phyloP scores from a whole-genome alignment of 2,329 filamentous ascomycete species.

The Colletotrichum musicola region DNA sequence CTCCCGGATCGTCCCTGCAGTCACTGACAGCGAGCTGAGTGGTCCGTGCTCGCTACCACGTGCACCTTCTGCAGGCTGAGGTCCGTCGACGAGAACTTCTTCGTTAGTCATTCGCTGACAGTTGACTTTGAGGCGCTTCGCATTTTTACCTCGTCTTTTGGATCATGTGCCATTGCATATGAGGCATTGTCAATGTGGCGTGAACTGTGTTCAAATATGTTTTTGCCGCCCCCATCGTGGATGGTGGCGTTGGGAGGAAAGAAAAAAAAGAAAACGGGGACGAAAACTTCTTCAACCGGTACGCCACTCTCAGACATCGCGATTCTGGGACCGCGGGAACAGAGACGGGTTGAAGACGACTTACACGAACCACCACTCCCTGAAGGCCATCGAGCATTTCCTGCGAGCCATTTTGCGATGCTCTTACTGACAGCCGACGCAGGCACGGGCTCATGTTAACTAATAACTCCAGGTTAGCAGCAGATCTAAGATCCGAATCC shows the following conservation, averaged over 20 bases:
- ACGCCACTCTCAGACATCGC: constrained; percentile 6
- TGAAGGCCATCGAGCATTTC: not conserved
- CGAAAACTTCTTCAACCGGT: not conserved
- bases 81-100: constrained; percentile 6
- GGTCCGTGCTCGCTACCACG: constrained; percentile 10
- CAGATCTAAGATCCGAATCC: too few species aligned
- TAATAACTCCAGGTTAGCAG: too few species aligned
- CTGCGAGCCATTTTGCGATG: too few species aligned
- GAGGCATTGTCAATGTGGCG: too few species aligned
- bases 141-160: too few species aligned
- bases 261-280: not conserved
- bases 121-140: too few species aligned
- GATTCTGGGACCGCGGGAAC: not conserved
- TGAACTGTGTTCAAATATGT: too few species aligned
- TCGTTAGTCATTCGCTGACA: not conserved
- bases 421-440: too few species aligned
- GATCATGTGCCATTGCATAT: too few species aligned
- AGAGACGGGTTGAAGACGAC: not conserved
- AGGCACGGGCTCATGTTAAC: too few species aligned
- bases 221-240: too few species aligned
- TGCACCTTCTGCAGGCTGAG: constrained; percentile 17
- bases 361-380: not conserved
- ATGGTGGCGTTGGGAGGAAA: too few species aligned
- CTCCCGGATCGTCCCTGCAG: constrained; percentile 18
- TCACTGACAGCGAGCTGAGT: not conserved